Percentiles rank a stretch among this genome's conserved stretches.
These are phyloP conservation scores for Mitragyna speciosa DNA, from an alignment of 257 asterid genomes.

Conservation along the genomic window DNA sequence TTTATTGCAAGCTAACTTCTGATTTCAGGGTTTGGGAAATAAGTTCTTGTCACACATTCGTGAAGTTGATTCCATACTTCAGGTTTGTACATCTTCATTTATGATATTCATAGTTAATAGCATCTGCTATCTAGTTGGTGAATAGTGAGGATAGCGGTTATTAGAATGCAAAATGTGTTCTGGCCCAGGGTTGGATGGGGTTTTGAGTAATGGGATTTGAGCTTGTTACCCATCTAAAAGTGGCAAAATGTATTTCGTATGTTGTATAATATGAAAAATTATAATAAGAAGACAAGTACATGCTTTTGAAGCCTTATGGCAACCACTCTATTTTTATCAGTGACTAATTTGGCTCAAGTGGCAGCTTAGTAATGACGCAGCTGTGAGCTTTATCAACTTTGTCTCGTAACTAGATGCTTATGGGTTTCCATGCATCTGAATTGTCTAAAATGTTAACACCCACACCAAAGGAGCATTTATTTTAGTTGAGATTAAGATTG, in stretches of 20 bases:
- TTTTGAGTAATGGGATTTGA: background rate
- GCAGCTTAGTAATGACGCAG: background rate
- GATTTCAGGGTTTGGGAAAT: constrained; percentile 85
- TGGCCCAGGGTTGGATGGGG: background rate
- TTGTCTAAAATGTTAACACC: background rate
- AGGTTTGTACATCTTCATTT: constrained; percentile 45
- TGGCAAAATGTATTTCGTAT: background rate
- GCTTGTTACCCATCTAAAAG: background rate
- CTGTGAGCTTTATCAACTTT: too few species aligned
- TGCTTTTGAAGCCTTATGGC: background rate
- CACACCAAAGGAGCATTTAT: background rate
- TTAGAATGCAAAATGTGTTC: background rate
- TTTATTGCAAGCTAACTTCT: constrained; percentile 15
- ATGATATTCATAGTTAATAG: background rate
- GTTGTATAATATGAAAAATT: too few species aligned
- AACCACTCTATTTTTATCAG: background rate
- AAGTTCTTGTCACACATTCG: constrained; percentile 96
- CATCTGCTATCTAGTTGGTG: background rate
- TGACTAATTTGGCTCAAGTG: background rate
- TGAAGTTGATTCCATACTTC: constrained; percentile 95
- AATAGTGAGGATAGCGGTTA: background rate
- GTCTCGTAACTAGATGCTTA: too few species aligned
- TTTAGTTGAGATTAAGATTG: background rate
- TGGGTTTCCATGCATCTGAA: too few species aligned
- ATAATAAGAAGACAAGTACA: background rate